Percentiles rank a stretch among this genome's conserved stretches.
Evolutionary conservation across 495 filamentous ascomycete species (phyloP).

Genomic region (Xylaria intraflava): DNA sequence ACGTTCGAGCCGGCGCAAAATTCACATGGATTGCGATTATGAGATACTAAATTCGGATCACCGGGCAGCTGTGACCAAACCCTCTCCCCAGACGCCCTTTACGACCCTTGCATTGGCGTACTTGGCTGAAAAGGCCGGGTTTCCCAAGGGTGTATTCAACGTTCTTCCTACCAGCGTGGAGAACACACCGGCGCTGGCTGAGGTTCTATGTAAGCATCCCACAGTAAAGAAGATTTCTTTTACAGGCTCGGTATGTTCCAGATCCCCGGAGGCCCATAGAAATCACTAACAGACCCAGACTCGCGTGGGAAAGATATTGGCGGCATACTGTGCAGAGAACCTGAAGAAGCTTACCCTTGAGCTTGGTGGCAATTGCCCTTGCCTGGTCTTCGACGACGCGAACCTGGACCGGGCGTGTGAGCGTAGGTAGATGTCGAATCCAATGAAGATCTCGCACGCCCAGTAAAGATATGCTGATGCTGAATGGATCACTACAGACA

Average conservation of each 20-base stretch:
- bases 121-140: constrained; percentile 52
- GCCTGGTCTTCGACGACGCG: constrained; percentile 67
- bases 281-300: constrained; percentile 6
- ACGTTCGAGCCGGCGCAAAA: no score
- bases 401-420: constrained; percentile 57
- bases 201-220: constrained; percentile 56
- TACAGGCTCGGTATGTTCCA: constrained; percentile 44
- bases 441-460: constrained; percentile 2
- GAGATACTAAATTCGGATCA: background rate
- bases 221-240: constrained; percentile 66
- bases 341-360: constrained; percentile 67
- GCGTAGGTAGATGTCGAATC: constrained; percentile 32
- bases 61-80: constrained; percentile 48
- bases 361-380: constrained; percentile 68
- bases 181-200: constrained; percentile 57
- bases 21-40: background rate
- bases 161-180: constrained; percentile 52
- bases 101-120: constrained; percentile 49
- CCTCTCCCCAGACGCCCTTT: constrained; percentile 59
- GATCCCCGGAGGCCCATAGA: constrained; percentile 2
- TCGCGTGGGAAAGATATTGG: constrained; percentile 23
- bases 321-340: constrained; percentile 40
- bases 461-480: background rate
- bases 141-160: constrained; percentile 55
- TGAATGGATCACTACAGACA: constrained; percentile 9